Base-by-base conservation (phyloP, 257 asterid genomes). In the Penstemon davidsonii region DNA sequence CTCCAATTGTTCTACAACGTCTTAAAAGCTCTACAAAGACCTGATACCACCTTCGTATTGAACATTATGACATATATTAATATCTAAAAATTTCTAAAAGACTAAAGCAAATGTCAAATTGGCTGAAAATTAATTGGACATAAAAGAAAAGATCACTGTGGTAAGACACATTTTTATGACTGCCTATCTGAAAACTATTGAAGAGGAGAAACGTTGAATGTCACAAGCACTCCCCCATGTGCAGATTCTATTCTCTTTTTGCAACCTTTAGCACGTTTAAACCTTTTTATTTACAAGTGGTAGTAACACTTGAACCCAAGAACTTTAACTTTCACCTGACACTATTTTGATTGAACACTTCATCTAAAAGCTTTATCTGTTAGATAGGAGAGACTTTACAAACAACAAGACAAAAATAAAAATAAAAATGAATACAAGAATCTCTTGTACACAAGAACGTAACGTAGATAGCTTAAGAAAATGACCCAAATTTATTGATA, bases 61-160 rank as follows among this genome's bases (percentile, higher is more conserved):
- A 64, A 55, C n/a, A 18, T 4, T 8, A 70, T 9, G 40, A 8
- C 43, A 15, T 39, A 45, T 4, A 43, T 18, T 62, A 13, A 51
- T 44, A 71, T 13, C 42, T 53, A 43, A 43, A 55, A 5, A 33
- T 53, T 53, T 43, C 8, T 44, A 37, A 12, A 19, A 53, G 40
- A 42, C 57, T 43, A 13, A 41, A 18, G 8, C 49, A 18, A 60
- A 62, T 36, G 8, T 42, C 40, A 44, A 9, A 58, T 49, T 59
- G 64, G 55, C 56, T 19, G 36, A 62, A 55, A n/a, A n/a, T n/a
- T n/a, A n/a, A n/a, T n/a, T n/a, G n/a, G 15, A 13, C 1, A 12
- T 58, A 59, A 47, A 51, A 65, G 57, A 64, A 55, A 64, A 59
- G 37, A 53, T 63, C 42, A 38, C 62, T 25, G 7, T 44, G 15